Conservation (phyloP, 2,329 filamentous ascomycete genomes). For the Neonectria coccinea region DNA sequence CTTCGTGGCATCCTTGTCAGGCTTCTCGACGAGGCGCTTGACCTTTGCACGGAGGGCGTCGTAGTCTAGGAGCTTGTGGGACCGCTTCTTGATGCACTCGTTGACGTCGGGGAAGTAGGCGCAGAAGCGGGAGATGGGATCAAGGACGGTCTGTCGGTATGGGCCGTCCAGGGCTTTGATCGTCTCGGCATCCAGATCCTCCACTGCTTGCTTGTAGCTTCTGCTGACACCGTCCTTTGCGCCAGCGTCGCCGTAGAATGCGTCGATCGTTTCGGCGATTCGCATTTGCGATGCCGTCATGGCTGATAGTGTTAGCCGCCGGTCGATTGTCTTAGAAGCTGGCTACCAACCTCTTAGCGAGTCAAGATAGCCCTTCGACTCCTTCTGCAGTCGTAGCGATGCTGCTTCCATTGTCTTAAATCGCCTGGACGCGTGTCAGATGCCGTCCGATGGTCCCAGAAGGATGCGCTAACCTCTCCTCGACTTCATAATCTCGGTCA, state of each 20-base stretch:
- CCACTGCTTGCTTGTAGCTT: conserved; percentile 98
- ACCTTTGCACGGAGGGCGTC: conserved; percentile 95
- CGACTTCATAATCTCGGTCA: conserved; percentile 98
- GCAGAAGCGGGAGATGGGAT: conserved; percentile 96
- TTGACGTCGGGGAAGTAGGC: conserved; percentile 99
- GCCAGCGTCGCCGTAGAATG: conserved; percentile 97
- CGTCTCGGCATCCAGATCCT: conserved; percentile 96
- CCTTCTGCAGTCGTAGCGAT: conserved; percentile 91
- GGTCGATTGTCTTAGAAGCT: background rate
- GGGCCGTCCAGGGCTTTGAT: conserved; percentile 98
- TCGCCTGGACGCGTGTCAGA: conserved; percentile 67
- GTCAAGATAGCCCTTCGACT: conserved; percentile 97
- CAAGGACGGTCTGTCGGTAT: conserved; percentile 92
- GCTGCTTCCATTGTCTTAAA: conserved; percentile 98
- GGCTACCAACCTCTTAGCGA: conserved; percentile 79
- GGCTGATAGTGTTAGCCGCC: conserved; percentile 63
- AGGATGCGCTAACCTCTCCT: conserved; percentile 75
- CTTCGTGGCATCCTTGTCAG: conserved; percentile 98
- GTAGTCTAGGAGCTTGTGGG: conserved; percentile 98
- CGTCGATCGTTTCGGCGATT: conserved; percentile 98
- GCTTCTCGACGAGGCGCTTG: conserved; percentile 97
- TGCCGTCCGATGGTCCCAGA: conserved; percentile 1
- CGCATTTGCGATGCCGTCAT: conserved; percentile 99
- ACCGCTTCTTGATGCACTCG: conserved; percentile 98
- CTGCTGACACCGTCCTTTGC: conserved; percentile 94